These are phyloP conservation scores for Citrus mangshanensis DNA, from an alignment of 345 rosid genomes.

Conservation along the genomic window DNA sequence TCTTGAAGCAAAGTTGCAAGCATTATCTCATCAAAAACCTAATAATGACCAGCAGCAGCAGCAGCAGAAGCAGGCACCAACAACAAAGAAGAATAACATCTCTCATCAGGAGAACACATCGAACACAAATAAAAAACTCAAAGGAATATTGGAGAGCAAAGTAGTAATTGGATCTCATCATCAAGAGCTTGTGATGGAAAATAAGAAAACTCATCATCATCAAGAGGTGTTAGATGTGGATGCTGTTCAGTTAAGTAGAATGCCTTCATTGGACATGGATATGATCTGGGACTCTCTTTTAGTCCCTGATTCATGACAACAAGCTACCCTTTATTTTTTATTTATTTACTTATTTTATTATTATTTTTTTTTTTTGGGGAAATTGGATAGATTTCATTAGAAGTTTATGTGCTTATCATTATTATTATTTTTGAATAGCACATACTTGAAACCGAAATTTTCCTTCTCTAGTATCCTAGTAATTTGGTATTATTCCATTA, in stretches of 20 bases:
- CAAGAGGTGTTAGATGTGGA: constrained; percentile 46
- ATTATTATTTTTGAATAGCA: not conserved
- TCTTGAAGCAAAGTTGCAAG: constrained; percentile 65
- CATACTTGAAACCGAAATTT: not conserved
- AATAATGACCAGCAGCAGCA: constrained; percentile 12
- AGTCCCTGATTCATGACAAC: constrained; percentile 55
- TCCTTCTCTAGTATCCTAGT: too few species aligned
- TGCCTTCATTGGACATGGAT: constrained; percentile 99
- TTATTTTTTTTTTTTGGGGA: too few species aligned
- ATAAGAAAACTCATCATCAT: constrained; percentile 20
- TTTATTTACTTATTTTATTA: not conserved
- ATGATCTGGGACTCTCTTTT: constrained; percentile 91
- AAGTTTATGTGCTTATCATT: not conserved
- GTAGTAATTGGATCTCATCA: constrained; percentile 12
- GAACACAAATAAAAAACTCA: not conserved
- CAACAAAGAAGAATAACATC: not conserved
- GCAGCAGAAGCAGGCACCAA: too few species aligned
- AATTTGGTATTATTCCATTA: not conserved
- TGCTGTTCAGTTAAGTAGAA: constrained; percentile 79
- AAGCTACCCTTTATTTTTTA: not conserved
- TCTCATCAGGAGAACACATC: not conserved
- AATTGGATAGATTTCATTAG: not conserved
- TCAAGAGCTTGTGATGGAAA: constrained; percentile 14
- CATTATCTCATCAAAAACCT: constrained; percentile 35
- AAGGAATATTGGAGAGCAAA: constrained; percentile 18